These are phyloP conservation scores for Cucumis cinereus DNA, from an alignment of 306 rosid genomes.

Conservation along the genomic window DNA sequence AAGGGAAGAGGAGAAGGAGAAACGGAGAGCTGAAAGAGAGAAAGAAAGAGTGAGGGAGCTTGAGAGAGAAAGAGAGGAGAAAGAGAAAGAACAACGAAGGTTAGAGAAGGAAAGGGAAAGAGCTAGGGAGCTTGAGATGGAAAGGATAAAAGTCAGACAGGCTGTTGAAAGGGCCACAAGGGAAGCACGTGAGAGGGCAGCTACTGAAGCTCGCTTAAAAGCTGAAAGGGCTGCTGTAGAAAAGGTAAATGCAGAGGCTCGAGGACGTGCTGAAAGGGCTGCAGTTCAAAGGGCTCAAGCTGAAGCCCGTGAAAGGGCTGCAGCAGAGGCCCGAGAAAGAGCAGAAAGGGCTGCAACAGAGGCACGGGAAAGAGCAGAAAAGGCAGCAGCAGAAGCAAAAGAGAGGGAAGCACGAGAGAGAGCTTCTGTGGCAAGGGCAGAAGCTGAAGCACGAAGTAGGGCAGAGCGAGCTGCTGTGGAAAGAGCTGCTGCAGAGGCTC, in stretches of 20 bases:
- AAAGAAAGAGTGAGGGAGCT: constrained; percentile 21
- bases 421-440: constrained; percentile 22
- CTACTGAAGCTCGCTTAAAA: constrained; percentile 58
- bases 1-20: constrained; percentile 53
- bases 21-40: constrained; percentile 29
- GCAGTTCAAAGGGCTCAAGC: constrained; percentile 96
- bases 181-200: constrained; percentile 98
- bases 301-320: constrained; percentile 98
- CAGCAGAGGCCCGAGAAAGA: constrained; percentile 71
- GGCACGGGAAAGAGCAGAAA: constrained; percentile 67
- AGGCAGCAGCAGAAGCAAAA: constrained; percentile 28
- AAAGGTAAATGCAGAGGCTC: constrained; percentile 78
- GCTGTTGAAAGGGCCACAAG: constrained; percentile 98
- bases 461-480: constrained; percentile 76
- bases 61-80: constrained; percentile 62
- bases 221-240: constrained; percentile 80
- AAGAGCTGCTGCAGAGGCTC: constrained; percentile 74
- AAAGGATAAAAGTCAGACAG: constrained; percentile 66
- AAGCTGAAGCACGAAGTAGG: constrained; percentile 68
- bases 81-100: constrained; percentile 61
- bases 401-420: constrained; percentile 34
- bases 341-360: constrained; percentile 82
- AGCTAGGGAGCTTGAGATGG: constrained; percentile 32
- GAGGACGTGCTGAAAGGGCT: constrained; percentile 92
- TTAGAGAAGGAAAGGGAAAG: constrained; percentile 42